Conservation (phyloP, 2,329 filamentous ascomycete genomes). For the Ophiostoma perfectum region DNA sequence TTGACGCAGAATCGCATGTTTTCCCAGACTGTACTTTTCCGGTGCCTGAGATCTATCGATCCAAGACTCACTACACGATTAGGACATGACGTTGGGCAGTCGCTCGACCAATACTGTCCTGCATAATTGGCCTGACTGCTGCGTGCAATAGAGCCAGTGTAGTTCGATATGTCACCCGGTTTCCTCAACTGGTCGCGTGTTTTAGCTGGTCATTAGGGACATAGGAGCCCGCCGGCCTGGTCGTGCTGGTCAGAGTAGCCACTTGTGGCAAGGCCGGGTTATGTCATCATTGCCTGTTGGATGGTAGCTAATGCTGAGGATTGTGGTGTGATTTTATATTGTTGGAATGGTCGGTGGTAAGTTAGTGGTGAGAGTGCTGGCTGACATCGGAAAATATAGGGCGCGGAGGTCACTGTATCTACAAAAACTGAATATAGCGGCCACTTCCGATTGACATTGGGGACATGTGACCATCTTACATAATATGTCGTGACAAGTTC, state of each 20-base stretch:
- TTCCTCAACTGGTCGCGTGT: conserved; percentile 18
- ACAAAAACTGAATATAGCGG: neutral
- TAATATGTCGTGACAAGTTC: neutral
- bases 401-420: neutral
- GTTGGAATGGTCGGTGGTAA: neutral
- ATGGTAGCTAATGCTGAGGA: too few relatives aligned
- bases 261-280: neutral
- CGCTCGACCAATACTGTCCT: conserved; percentile 5
- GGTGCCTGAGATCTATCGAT: conserved; percentile 2
- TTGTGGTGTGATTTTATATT: neutral
- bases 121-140: conserved; percentile 5
- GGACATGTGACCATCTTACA: too few relatives aligned
- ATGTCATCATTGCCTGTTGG: neutral
- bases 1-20: neutral
- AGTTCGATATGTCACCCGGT: conserved; percentile 24
- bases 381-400: neutral
- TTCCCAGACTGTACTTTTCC: neutral
- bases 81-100: neutral
- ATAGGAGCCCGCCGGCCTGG: neutral
- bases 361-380: neutral
- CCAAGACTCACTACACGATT: neutral
- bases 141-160: neutral
- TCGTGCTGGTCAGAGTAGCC: neutral
- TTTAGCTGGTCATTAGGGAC: neutral
- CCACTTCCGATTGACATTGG: neutral